Base-by-base conservation (phyloP, 805 yeast genomes). In the Saturnispora diversa region DNA sequence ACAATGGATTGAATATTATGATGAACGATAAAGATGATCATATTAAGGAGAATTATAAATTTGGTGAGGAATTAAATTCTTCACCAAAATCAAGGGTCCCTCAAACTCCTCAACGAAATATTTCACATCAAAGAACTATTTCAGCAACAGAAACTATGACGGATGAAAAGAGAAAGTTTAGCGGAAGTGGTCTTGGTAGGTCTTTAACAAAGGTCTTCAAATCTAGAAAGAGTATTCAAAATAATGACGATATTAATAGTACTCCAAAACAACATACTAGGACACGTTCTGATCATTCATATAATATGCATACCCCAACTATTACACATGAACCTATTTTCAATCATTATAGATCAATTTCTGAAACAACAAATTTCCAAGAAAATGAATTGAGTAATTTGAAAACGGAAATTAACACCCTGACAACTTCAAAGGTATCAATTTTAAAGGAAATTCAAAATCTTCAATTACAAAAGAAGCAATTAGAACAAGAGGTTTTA, bases 401-500 rank as follows among this genome's bases (percentile, higher is more conserved):
- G 38, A 69, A 60, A 45, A 44, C 52, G 17, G 79, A 74, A 43
- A 48, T 74, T 13, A 52, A 58, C 22, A 59, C 64, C 21, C 53
- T 73, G 40, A 52, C 56, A 2, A 38, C 65, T 2, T 60, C 65
- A 1, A 75, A 71, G 46, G 65, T 69, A 2, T 56, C 56, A 5
- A 48, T 80, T 26, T 43, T 63, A 16, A 64, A 61, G 31, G 86
- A 81, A 29, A 66, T 82, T 11, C 70, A 66, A 35, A 69, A 62
- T 15, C 61, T 86, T 46, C 67, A 61, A 23, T 44, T 50, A 1
- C 69, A 70, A 35, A 79, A 72, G 58, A 64, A 62, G 25, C 57
- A 60, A 13, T 58, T 85, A 38, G 61, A 59, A 35, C 45, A 50
- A 13, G 84, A 78, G 40, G 60, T 79, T 10, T 6, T 15, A 2